A percentile compares a stretch with the other conserved stretches of the same genome.
These are phyloP conservation scores for Hygrophorus pudorinus DNA, from an alignment of 768 basidiomycete species.

Conservation along the genomic window DNA sequence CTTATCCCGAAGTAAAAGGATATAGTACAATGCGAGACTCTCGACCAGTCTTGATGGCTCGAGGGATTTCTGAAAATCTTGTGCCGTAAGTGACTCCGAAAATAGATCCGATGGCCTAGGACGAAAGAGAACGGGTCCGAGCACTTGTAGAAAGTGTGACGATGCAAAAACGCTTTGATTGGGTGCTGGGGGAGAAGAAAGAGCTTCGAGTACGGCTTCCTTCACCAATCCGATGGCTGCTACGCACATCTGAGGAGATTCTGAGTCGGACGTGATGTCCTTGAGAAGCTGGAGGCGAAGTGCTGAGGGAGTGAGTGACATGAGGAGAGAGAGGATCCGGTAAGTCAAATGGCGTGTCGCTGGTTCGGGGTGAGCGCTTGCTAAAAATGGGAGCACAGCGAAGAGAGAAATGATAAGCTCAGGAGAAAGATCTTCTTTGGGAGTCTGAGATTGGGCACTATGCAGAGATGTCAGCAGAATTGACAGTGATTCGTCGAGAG, in stretches of 20 bases:
- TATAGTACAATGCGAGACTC: slow-evolving; percentile 58
- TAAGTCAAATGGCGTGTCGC: slow-evolving; percentile 49
- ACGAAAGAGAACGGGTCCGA: slow-evolving; percentile 52
- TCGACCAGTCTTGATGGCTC: slow-evolving; percentile 59
- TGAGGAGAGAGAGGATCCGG: slow-evolving; percentile 45
- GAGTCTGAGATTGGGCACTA: slow-evolving; percentile 11
- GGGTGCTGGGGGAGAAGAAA: slow-evolving; percentile 15
- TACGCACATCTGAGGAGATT: slow-evolving; percentile 58
- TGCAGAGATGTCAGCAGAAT: slow-evolving; percentile 35
- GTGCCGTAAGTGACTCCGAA: slow-evolving; percentile 19
- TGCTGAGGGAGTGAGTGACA: slow-evolving; percentile 35
- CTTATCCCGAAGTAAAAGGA: slow-evolving; percentile 48
- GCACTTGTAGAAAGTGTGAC: slow-evolving; percentile 40
- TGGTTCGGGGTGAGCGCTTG: slow-evolving; percentile 54
- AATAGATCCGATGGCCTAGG: slow-evolving; percentile 49
- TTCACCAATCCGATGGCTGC: slow-evolving; percentile 62
- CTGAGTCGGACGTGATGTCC: slow-evolving; percentile 38
- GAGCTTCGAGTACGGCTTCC: slow-evolving; percentile 50
- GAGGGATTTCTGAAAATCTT: slow-evolving; percentile 40
- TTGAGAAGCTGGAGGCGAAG: slow-evolving; percentile 45
- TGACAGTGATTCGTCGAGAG: slow-evolving; percentile 52
- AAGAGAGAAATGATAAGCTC: slow-evolving; percentile 41
- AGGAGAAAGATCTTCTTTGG: slow-evolving; percentile 21
- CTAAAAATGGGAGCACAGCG: slow-evolving; percentile 41
- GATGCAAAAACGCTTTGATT: slow-evolving; percentile 41